phyloP scores from a whole-genome alignment of 1,139 yeast species.

The Lodderomyces theae region DNA sequence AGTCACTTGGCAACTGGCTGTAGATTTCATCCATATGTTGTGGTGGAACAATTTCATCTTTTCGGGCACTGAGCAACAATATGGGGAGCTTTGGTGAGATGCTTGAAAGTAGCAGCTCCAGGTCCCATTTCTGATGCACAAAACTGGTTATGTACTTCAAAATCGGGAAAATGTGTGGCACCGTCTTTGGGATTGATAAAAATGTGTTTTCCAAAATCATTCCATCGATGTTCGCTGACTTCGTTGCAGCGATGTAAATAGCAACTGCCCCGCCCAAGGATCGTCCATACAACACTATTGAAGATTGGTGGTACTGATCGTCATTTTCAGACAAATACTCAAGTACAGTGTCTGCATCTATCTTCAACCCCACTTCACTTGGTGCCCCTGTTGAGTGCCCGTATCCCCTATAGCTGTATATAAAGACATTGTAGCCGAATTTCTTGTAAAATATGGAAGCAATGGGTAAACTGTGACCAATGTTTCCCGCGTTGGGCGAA shows the following conservation, averaged over 20 bases:
- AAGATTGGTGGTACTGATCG: conserved; percentile 49
- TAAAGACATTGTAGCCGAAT: conserved; percentile 74
- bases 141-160: conserved; percentile 55
- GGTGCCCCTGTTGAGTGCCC: conserved; percentile 83
- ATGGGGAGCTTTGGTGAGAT: conserved; percentile 60
- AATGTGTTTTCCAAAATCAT: conserved; percentile 85
- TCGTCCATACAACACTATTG: conserved; percentile 76
- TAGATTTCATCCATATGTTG: conserved; percentile 67
- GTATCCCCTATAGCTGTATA: conserved; percentile 89
- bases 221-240: conserved; percentile 52
- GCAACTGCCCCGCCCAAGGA: conserved; percentile 97
- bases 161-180: conserved; percentile 79
- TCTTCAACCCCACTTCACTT: conserved; percentile 73
- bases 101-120: conserved; percentile 56
- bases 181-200: conserved; percentile 69
- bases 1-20: conserved; percentile 43
- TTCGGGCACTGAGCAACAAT: conserved; percentile 67
- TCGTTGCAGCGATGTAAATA: conserved; percentile 68
- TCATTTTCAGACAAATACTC: conserved; percentile 53
- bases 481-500: conserved; percentile 96
- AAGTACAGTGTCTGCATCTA: conserved; percentile 77
- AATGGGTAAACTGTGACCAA: conserved; percentile 87
- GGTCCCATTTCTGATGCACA: conserved; percentile 83
- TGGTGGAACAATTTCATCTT: conserved; percentile 93
- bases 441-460: conserved; percentile 66